Conservation (phyloP, 139 green algal genomes). For the Asterochloris sp. region DNA sequence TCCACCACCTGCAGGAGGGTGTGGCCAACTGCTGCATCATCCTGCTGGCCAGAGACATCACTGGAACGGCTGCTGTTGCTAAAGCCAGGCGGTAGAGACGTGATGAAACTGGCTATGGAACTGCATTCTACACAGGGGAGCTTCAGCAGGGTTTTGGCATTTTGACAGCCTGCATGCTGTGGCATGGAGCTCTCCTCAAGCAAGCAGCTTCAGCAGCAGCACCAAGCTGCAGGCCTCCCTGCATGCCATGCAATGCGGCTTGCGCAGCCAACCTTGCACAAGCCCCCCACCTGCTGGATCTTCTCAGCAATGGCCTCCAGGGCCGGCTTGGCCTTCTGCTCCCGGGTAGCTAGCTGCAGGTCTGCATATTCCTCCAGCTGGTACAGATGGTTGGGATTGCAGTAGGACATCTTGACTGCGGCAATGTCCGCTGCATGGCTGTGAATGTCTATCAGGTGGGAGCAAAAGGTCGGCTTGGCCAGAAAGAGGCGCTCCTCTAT, state of each 20-base stretch:
- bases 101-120: not conserved
- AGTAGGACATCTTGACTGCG: constrained; percentile 26
- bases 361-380: constrained; percentile 44
- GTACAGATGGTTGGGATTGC: constrained; percentile 51
- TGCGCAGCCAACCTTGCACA: not conserved
- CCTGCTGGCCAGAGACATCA: not conserved
- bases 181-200: not conserved
- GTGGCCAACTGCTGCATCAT: not conserved
- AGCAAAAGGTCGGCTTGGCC: constrained; percentile 66
- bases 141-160: not conserved
- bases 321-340: constrained; percentile 60
- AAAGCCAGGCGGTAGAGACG: not conserved
- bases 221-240: not conserved
- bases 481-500: constrained; percentile 63
- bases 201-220: not conserved
- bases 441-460: constrained; percentile 52
- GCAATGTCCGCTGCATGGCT: constrained; percentile 39
- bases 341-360: constrained; percentile 46
- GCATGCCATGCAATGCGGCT: not conserved
- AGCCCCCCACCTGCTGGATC: constrained; percentile 47
- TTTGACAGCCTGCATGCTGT: not conserved
- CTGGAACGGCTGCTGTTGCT: not conserved
- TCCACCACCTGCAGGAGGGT: constrained; percentile 47
- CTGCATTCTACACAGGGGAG: not conserved
- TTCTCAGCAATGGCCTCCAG: constrained; percentile 67